Base-by-base conservation (phyloP, 2,329 filamentous ascomycete genomes). In the Colletotrichum lini region DNA sequence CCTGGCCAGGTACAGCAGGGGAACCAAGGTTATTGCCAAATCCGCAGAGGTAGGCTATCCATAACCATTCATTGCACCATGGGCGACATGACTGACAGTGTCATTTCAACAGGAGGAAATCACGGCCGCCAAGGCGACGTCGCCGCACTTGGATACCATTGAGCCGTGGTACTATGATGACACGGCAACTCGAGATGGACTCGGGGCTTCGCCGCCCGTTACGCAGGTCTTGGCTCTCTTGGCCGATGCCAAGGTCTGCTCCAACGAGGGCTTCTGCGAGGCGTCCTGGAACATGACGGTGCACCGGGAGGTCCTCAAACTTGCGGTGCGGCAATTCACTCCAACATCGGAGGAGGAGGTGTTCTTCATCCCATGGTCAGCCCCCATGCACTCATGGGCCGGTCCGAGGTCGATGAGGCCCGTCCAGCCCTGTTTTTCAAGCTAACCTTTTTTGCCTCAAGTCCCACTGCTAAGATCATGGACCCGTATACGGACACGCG, bases 181-280 rank as follows among this genome's bases (percentile, higher is more conserved):
- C 49, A 52, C 13, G 12, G 13, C 49, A 16, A 21, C 49, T 21
- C 12, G 49, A 21, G 49, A 52, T 21, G 49, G 18, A 15, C 49
- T 52, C 49, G 49, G 49, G 18, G 49, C 49, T 21, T 52, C 49
- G 49, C 49, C 49, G 18, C 12, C 49, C 18, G 49, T 52, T 6
- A 21, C 12, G 49, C 49, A 52, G 18, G 49, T 52, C 49, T 21
- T 52, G 13, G 7, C 49, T 21, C 13, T 52, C 49, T 21, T 52
- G 13, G 49, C 49, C 49, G 49, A 15, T 52, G 49, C 49, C 49
- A 52, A 52, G 49, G 49, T 52, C 12, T 52, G 49, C 49, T 16
- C 49, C 49, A 52, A 52, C 49, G 49, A 52, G 49, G 49, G 49
- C 12, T 52, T 16, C 49, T 52, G 49, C 49, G 49, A 52, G 49